These are phyloP conservation scores for Zygosaccharomyces sapae DNA, from an alignment of 1,139 yeast species.

Conservation along the genomic window DNA sequence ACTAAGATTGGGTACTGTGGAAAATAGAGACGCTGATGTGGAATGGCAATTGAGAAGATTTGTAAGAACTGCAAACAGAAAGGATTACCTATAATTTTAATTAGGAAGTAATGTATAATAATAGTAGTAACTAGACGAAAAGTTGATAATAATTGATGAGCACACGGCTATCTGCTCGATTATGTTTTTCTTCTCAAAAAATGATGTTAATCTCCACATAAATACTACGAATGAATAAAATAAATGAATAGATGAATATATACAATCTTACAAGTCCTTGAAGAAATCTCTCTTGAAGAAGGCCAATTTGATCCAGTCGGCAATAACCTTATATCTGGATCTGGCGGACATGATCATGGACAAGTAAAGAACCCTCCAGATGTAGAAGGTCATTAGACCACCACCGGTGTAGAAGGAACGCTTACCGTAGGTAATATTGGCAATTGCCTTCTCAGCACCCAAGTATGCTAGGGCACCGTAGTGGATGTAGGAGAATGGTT, in stretches of 20 bases:
- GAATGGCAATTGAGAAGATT: constrained; percentile 95
- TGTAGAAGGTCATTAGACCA: constrained; percentile 81
- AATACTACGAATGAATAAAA: neutral
- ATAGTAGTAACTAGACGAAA: neutral
- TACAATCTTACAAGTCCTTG: constrained; percentile 37
- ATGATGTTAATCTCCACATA: neutral
- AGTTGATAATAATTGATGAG: neutral
- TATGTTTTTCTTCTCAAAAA: neutral
- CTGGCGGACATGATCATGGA: constrained; percentile 88
- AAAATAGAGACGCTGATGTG: constrained; percentile 94
- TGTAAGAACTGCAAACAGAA: constrained; percentile 90
- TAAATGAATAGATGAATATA: constrained; percentile 2
- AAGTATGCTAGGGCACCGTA: constrained; percentile 76
- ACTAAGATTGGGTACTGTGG: constrained; percentile 82
- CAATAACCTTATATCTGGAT: constrained; percentile 77
- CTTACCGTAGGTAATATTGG: constrained; percentile 86
- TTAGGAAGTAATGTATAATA: neutral
- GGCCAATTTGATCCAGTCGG: constrained; percentile 86
- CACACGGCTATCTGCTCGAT: too few relatives aligned
- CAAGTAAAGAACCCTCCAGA: constrained; percentile 91
- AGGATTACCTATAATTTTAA: constrained; percentile 57
- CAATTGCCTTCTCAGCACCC: constrained; percentile 93
- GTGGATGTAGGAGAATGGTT: constrained; percentile 61
- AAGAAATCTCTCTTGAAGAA: constrained; percentile 83
- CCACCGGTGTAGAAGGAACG: constrained; percentile 84